Evolutionary conservation across 2,329 filamentous ascomycete species (phyloP).

Genomic region (Stachybotrys echinatus): DNA sequence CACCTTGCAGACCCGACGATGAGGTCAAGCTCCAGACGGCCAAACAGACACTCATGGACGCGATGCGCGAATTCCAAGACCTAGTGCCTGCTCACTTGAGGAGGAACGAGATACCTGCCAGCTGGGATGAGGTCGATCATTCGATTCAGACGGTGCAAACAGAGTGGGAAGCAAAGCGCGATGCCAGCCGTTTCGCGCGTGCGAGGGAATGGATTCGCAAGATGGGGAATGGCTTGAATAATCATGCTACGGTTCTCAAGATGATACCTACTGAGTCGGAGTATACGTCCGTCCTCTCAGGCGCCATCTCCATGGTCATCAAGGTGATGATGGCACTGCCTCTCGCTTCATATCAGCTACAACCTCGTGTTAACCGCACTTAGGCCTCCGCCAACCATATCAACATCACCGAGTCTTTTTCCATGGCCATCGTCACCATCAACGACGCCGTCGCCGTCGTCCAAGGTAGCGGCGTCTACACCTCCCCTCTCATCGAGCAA

Average conservation of each 20-base stretch:
- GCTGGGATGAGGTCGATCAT: slow-evolving; percentile 6
- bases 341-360: neutral
- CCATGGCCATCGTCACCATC: slow-evolving; percentile 8
- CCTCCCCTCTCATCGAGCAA: slow-evolving; percentile 3
- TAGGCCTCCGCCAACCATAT: slow-evolving; percentile 11
- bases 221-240: slow-evolving; percentile 9
- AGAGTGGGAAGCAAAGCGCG: slow-evolving; percentile 6
- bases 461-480: slow-evolving; percentile 6
- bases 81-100: neutral
- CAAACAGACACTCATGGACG: slow-evolving; percentile 3
- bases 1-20: slow-evolving; percentile 1
- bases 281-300: slow-evolving; percentile 9
- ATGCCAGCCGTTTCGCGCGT: slow-evolving; percentile 3
- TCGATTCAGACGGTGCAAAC: neutral
- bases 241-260: slow-evolving; percentile 10
- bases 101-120: neutral
- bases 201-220: slow-evolving; percentile 7
- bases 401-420: slow-evolving; percentile 9
- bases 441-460: slow-evolving; percentile 10
- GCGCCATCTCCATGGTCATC: slow-evolving; percentile 9
- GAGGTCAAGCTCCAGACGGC: slow-evolving; percentile 2
- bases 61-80: slow-evolving; percentile 7
- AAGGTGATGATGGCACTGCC: slow-evolving; percentile 2
- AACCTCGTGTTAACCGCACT: neutral
- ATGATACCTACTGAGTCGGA: slow-evolving; percentile 9